phyloP scores from a whole-genome alignment of 23 red algal species.

The Gracilaria caudata region DNA sequence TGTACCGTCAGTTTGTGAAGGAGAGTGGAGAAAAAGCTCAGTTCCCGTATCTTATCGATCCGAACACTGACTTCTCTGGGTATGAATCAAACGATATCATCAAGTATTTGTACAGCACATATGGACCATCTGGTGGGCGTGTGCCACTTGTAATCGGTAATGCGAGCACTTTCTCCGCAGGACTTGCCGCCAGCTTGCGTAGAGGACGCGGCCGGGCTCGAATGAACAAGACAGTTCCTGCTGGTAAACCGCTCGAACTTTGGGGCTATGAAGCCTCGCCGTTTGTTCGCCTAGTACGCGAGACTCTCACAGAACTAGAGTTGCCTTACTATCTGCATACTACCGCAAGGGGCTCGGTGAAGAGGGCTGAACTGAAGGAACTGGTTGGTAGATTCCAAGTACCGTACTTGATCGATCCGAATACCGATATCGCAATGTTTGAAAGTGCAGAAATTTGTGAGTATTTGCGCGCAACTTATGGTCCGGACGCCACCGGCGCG shows the following conservation, averaged over 20 bases:
- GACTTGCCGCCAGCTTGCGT: constrained; percentile 53
- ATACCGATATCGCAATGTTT: constrained; percentile 93
- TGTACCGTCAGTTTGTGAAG: constrained; percentile 75
- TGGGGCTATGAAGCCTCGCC: constrained; percentile 94
- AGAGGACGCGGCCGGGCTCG: constrained; percentile 43
- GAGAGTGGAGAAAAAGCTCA: constrained; percentile 78
- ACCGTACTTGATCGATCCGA: constrained; percentile 89
- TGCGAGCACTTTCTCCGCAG: constrained; percentile 65
- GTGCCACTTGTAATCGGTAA: constrained; percentile 73
- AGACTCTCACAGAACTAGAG: constrained; percentile 82
- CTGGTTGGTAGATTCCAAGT: constrained; percentile 88
- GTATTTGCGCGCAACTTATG: constrained; percentile 85
- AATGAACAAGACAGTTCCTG: constrained; percentile 32
- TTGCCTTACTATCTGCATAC: constrained; percentile 87
- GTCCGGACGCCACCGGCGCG: constrained; percentile 56
- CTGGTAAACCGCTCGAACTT: constrained; percentile 62
- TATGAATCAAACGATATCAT: constrained; percentile 95
- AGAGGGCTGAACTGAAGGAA: constrained; percentile 65
- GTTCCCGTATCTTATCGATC: constrained; percentile 93
- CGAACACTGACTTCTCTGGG: constrained; percentile 86
- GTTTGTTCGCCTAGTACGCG: constrained; percentile 80
- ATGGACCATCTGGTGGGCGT: constrained; percentile 64
- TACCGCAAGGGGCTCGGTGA: constrained; percentile 77
- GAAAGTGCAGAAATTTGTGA: constrained; percentile 90
- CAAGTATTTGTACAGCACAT: constrained; percentile 88